Evolutionary conservation across 2,329 filamentous ascomycete genomes (phyloP), one percentile per base, ranked within the genome.

Genomic region (Aspergillus pseudoterreus): DNA sequence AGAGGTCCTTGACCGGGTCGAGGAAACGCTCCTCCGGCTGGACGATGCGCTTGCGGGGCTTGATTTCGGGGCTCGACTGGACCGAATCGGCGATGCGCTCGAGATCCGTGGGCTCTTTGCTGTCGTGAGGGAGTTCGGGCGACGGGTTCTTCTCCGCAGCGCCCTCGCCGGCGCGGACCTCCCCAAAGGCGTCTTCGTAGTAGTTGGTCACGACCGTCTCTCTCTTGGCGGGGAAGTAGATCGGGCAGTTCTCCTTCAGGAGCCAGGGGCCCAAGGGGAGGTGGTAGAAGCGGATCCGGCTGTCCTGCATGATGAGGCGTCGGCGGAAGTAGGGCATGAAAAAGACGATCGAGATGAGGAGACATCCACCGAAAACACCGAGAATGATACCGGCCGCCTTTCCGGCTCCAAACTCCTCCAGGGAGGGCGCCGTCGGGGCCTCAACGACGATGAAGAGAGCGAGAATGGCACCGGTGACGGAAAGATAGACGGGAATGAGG

Each of bases 381-480:
- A 66, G 43, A 11, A 66, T 57, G 17, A 65, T 66, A 1, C 63
- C 63, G 3, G 46, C 56, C 0, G 54, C 58, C 35, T 60, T 65
- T 17, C 62, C 63, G 22, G 52, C 60, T 12, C 63, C 62, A 33
- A 65, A 64, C 12, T 56, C 57, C 12, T 64, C 62, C 15, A 64
- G 51, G 0, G 57, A 60, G 10, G 61, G 59, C 0, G 57, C 61
- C 5, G 55, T 61, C 1, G 63, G 62, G 4, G 60, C 61, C 51
- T 65, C 61, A 52, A 79, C 68, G 43, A 86, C 76, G 51, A 88
- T 81, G 53, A 87, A 80, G 64, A 88, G 70, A 4, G 78, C 75
- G 41, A 79, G 73, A 46, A 80, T 55, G n/a, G 70, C 76, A 41
- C 70, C 75, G 0, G 78, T 79, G 45, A 74, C 57, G 44, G 76